These are phyloP conservation scores for Neonectria hederae DNA, from an alignment of 2,329 filamentous ascomycete species.

Conservation along the genomic window DNA sequence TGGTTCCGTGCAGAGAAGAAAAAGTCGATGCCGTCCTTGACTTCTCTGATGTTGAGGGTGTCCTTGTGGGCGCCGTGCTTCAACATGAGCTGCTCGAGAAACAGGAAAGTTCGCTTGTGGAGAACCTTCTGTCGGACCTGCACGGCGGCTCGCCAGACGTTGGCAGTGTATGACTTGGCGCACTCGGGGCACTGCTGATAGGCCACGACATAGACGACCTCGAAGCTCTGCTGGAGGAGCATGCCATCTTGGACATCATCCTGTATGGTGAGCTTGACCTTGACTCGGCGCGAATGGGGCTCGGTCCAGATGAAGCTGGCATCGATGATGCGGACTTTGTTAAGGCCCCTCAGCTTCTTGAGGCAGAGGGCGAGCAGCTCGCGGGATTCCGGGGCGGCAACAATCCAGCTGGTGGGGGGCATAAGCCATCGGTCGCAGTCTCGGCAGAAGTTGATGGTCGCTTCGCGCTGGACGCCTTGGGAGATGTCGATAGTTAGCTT, in stretches of 20 bases:
- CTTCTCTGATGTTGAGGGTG: slow-evolving; percentile 98
- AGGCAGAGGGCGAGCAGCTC: slow-evolving; percentile 93
- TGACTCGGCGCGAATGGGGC: slow-evolving; percentile 90
- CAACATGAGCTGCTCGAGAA: slow-evolving; percentile 91
- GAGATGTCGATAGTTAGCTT: slow-evolving; percentile 95
- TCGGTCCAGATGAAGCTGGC: slow-evolving; percentile 98
- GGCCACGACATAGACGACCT: slow-evolving; percentile 90
- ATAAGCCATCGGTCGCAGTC: slow-evolving; percentile 96
- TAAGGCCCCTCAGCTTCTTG: slow-evolving; percentile 84
- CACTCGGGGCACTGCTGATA: slow-evolving; percentile 96
- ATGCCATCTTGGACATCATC: slow-evolving; percentile 70
- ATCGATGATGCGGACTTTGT: slow-evolving; percentile 93
- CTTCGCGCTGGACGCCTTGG: slow-evolving; percentile 89
- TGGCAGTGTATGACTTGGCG: slow-evolving; percentile 93
- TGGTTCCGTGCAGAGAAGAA: slow-evolving; percentile 91
- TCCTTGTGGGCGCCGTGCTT: slow-evolving; percentile 93
- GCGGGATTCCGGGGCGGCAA: slow-evolving; percentile 85
- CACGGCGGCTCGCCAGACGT: slow-evolving; percentile 92
- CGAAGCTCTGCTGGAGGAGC: slow-evolving; percentile 89
- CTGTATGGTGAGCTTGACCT: slow-evolving; percentile 95
- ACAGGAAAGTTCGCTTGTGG: slow-evolving; percentile 81
- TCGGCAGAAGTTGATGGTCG: slow-evolving; percentile 87
- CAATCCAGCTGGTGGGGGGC: slow-evolving; percentile 86
- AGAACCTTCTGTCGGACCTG: slow-evolving; percentile 97
- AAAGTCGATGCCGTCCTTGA: slow-evolving; percentile 95